Base-by-base conservation (phyloP, 306 rosid genomes). In the Prunus davidiana region DNA sequence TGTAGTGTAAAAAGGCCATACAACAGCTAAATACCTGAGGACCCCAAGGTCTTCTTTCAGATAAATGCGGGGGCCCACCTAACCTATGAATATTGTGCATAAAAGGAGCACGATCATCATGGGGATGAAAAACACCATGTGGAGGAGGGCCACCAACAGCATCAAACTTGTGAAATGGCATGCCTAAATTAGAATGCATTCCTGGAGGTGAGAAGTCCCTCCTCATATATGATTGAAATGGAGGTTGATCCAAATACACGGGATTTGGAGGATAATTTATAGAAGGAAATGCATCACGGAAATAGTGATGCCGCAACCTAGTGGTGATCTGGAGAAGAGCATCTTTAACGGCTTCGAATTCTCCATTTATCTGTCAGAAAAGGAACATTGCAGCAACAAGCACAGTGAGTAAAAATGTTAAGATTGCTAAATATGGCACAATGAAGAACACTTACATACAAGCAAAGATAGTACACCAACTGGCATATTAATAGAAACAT, bases 1-100 rank as follows among this genome's bases (percentile, higher is more conserved):
- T 54, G 25, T 32, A 27, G 52, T 69, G 83, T 66, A 60, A 15
- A 18, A 19, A 70, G 61, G 32, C 72, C 45, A 25, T 20, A 72
- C 47, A 10, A 14, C 19, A 73, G 67, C 77, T 60, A 73, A 72
- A 76, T 88, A 96, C 99, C 97, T 86, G 96, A 78, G 96, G 86
- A 56, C 86, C 95, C 98, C 99, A 96, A 61, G 90, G 93, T 82
- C 86, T 91, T 86, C 98, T 89, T 78, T 92, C 93, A 24, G 97
- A 83, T 52, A 87, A 34, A 78, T 83, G 87, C 41, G 87, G 84
- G 57, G 84, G 91, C 75, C 82, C 81, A 74, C 91, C 96, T 43
- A 83, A 80, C 76, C 97, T 84, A 65, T 81, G 90, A 22, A 86
- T 72, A 76, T 75, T 78, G 79, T 85, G 89, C 88, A 86, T 75